Percentiles rank a stretch among this genome's conserved stretches.
Conservation (phyloP, 2,329 filamentous ascomycete species). For the Phyllosticta citriasiana region DNA sequence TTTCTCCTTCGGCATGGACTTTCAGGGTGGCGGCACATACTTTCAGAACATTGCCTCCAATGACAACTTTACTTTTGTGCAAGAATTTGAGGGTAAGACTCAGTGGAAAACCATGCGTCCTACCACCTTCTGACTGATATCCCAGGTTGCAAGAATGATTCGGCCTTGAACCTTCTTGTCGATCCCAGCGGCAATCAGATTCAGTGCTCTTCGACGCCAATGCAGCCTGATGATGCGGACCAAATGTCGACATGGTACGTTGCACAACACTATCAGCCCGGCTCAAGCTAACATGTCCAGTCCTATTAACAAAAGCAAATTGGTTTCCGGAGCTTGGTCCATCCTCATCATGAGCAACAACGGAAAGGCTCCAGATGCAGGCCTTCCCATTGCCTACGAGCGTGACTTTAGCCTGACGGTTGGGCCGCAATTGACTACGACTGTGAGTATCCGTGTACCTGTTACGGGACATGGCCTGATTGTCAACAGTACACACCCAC, state of each 20-base stretch:
- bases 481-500: constrained; percentile 7
- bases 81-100: constrained; percentile 25
- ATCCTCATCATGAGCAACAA: constrained; percentile 34
- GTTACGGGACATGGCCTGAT: no score
- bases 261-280: not conserved
- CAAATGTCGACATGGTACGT: constrained; percentile 27
- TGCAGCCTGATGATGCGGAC: constrained; percentile 26
- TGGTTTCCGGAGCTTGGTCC: constrained; percentile 29
- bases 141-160: constrained; percentile 26
- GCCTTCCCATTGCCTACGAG: constrained; percentile 29
- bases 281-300: constrained; percentile 12
- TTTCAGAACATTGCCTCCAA: constrained; percentile 32
- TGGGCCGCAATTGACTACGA: constrained; percentile 24
- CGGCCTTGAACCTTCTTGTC: constrained; percentile 29
- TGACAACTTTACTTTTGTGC: constrained; percentile 31
- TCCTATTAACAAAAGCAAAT: constrained; percentile 25
- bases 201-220: constrained; percentile 26
- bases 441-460: not conserved
- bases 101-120: not conserved
- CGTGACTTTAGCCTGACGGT: constrained; percentile 31
- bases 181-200: constrained; percentile 29
- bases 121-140: not conserved
- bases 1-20: constrained; percentile 26
- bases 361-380: constrained; percentile 20
- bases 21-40: constrained; percentile 28